Conservation (phyloP, 768 basidiomycete species). For the Favolaschia claudopus region DNA sequence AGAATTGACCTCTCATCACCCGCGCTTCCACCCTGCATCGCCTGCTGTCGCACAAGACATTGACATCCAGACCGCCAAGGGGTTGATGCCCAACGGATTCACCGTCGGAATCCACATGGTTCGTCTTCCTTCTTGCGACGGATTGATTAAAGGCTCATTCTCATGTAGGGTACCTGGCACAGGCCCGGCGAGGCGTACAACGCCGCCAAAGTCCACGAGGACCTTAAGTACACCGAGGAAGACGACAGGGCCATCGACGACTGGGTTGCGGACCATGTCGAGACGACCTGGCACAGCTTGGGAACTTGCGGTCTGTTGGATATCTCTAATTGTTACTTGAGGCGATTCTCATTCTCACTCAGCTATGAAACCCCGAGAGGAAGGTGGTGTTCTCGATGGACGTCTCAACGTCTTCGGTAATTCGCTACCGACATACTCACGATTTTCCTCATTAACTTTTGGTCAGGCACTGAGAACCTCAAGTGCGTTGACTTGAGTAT, state of each 20-base stretch:
- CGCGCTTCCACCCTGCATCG: slow-evolving; percentile 76
- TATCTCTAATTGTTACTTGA: neutral
- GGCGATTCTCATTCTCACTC: neutral
- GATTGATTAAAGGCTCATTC: neutral
- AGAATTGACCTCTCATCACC: slow-evolving; percentile 76
- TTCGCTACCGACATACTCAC: neutral
- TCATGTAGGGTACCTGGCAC: slow-evolving; percentile 58
- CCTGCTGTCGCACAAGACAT: slow-evolving; percentile 67
- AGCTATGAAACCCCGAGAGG: slow-evolving; percentile 73
- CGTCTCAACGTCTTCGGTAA: slow-evolving; percentile 67
- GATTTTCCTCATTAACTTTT: neutral
- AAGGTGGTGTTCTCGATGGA: slow-evolving; percentile 72
- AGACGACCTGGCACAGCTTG: slow-evolving; percentile 81
- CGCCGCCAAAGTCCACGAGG: slow-evolving; percentile 63
- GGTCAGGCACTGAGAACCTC: slow-evolving; percentile 64
- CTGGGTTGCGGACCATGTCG: slow-evolving; percentile 68
- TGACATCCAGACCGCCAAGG: slow-evolving; percentile 72
- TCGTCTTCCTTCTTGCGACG: slow-evolving; percentile 19
- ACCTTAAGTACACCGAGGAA: slow-evolving; percentile 70
- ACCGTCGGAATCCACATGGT: slow-evolving; percentile 79
- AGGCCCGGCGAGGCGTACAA: slow-evolving; percentile 62
- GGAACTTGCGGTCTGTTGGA: slow-evolving; percentile 52
- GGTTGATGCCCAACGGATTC: slow-evolving; percentile 64
- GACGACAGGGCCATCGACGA: slow-evolving; percentile 77
- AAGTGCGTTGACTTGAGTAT: slow-evolving; percentile 75